phyloP scores from a whole-genome alignment of 352 stramenopile species.

The Pythium phragmiticola region DNA sequence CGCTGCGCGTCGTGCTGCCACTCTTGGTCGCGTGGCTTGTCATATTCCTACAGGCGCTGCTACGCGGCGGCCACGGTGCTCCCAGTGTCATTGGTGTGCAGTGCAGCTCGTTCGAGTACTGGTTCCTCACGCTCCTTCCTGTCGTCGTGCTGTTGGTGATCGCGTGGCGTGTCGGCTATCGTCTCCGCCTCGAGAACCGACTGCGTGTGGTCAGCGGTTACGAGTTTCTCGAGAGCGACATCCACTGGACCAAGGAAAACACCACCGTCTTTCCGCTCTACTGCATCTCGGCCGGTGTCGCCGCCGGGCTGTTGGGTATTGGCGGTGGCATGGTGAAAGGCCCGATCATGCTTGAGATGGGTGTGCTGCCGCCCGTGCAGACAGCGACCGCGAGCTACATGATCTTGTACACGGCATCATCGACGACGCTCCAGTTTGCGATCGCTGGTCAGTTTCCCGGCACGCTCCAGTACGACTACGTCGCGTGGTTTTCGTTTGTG shows the following conservation, averaged over 20 bases:
- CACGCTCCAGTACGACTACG: conserved; percentile 90
- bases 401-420: conserved; percentile 91
- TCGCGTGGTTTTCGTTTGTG: conserved; percentile 85
- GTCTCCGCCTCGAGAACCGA: conserved; percentile 67
- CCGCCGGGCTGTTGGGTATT: conserved; percentile 94
- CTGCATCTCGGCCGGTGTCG: conserved; percentile 93
- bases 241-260: conserved; percentile 90
- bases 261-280: conserved; percentile 92
- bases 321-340: conserved; percentile 97
- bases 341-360: conserved; percentile 97
- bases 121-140: conserved; percentile 88
- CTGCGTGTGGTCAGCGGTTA: conserved; percentile 66
- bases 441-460: conserved; percentile 81
- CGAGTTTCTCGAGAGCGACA: conserved; percentile 91
- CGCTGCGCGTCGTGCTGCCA: conserved; percentile 51
- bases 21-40: conserved; percentile 69
- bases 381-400: conserved; percentile 92
- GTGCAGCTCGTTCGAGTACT: conserved; percentile 93
- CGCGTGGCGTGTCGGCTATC: conserved; percentile 52
- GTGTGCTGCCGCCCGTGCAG: conserved; percentile 86
- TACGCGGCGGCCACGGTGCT: conserved; percentile 69
- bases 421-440: conserved; percentile 90
- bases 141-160: conserved; percentile 70
- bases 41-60: conserved; percentile 65
- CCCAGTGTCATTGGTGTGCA: conserved; percentile 88